A percentile compares a stretch with the other conserved stretches of the same genome.
Evolutionary conservation across 2,329 filamentous ascomycete genomes (phyloP).

Genomic region (Coniochaeta prunicola): DNA sequence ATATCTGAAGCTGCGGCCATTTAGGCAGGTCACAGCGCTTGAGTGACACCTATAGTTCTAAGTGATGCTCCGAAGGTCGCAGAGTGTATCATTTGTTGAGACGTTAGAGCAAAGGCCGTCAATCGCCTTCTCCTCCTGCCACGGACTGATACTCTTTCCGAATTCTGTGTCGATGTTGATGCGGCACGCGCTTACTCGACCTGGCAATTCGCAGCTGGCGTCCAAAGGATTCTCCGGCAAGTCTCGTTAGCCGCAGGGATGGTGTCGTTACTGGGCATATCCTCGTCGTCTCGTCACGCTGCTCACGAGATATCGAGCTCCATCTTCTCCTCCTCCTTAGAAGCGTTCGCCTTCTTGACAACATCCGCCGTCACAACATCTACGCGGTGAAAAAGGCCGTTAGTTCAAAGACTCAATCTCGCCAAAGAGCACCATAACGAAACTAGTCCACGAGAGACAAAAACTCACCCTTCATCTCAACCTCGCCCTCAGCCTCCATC

Average conservation of each 20-base stretch:
- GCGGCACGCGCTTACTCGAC: background rate
- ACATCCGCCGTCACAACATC: background rate
- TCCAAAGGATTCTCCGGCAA: background rate
- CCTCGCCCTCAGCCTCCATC: constrained; percentile 41
- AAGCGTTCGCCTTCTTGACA: background rate
- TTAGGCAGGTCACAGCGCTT: background rate
- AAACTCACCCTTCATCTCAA: constrained; percentile 37
- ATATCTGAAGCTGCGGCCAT: background rate
- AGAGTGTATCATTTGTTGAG: background rate
- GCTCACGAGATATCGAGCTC: constrained; percentile 2
- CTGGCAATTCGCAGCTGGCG: background rate
- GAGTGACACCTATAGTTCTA: background rate
- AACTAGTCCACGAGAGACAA: background rate
- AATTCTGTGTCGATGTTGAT: background rate
- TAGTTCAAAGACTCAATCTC: background rate
- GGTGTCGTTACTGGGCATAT: background rate
- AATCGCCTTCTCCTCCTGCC: too few species aligned
- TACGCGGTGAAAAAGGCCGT: background rate
- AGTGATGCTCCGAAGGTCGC: background rate
- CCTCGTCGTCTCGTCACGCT: background rate
- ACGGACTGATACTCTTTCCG: too few species aligned
- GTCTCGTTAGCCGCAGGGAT: background rate
- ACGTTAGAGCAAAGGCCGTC: too few species aligned
- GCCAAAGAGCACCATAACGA: too few species aligned
- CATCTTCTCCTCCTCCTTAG: constrained; percentile 2